Evolutionary conservation across 2,329 filamentous ascomycete genomes (phyloP).

Genomic region (Fonsecaea monophora): DNA sequence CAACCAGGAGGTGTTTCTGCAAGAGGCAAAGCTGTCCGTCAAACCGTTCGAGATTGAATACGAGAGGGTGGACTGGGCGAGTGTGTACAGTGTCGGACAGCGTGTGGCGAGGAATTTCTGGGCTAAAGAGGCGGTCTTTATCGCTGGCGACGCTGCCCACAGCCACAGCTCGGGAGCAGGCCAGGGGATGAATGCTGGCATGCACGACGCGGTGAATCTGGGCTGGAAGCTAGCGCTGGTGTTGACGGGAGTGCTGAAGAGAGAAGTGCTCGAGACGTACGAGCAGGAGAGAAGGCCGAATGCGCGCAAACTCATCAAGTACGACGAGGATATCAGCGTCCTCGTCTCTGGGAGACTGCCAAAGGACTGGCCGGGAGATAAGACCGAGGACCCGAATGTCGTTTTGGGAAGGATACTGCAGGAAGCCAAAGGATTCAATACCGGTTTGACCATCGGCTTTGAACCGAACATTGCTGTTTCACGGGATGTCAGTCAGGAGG

Average conservation of each 20-base stretch:
- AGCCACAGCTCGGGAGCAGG: conserved; percentile 39
- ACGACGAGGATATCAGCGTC: conserved; percentile 43
- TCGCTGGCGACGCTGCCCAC: conserved; percentile 38
- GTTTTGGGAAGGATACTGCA: conserved; percentile 40
- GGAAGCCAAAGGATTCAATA: conserved; percentile 41
- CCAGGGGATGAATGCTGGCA: conserved; percentile 40
- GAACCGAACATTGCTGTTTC: conserved; percentile 36
- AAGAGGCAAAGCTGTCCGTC: conserved; percentile 50
- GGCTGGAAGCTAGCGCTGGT: conserved; percentile 39
- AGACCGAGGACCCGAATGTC: conserved; percentile 40
- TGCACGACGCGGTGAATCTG: conserved; percentile 40
- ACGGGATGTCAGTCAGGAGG: conserved; percentile 20
- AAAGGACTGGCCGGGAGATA: conserved; percentile 44
- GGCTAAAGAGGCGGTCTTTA: conserved; percentile 35
- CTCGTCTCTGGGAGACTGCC: conserved; percentile 44
- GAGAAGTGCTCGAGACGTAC: conserved; percentile 43
- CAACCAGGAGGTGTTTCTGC: conserved; percentile 47
- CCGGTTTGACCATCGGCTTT: conserved; percentile 42
- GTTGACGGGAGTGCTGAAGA: conserved; percentile 37
- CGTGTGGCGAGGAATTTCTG: conserved; percentile 43
- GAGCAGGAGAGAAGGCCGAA: conserved; percentile 43
- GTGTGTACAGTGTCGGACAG: conserved; percentile 54
- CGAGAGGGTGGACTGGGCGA: conserved; percentile 54
- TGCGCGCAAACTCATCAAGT: conserved; percentile 44
- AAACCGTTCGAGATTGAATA: conserved; percentile 51